Evolutionary conservation across 805 yeast species (phyloP), one percentile per base, ranked within the genome.

Genomic region (Pichia heedii): DNA sequence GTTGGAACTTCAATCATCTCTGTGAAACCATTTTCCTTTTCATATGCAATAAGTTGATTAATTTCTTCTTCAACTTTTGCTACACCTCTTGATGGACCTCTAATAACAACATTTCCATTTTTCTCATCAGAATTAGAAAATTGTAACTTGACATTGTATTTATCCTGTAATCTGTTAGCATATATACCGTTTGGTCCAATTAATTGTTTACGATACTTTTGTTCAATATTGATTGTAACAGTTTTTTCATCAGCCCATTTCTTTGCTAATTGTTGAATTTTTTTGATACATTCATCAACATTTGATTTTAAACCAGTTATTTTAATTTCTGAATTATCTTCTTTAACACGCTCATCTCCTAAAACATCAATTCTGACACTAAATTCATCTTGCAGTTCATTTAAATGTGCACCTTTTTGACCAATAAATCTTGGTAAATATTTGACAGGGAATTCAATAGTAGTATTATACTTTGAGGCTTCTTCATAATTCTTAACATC

Each of bases 51-150:
- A 49, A 94, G 72, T 44, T 88, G 96, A 53, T 74, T 72, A 57
- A 94, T 67, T 68, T 89, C 97, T 49, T 81, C 89, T 59, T 77
- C 78, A 29, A 94, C 94, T 60, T 80, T 79, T 29, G 77, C 71
- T 29, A 84, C 97, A 53, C 90, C 93, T 63, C 81, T 82, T 22
- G 97, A 84, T 40, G 97, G 95, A 43, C 97, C 97, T 56, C 80
- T 79, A 46, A 90, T 74, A 35, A 74, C 69, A 35, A 83, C 79
- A 53, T 84, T 93, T 56, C 77, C 74, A 54, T 70, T 67, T 44
- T 68, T 70, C 33, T 68, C 69, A n/a, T 49, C 46, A 3, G 69
- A 60, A 50, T 69, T 72, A 34, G 65, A 58, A 71, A 93, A 87
- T 54, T 76, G 70, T 54, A 93, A 83, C 49, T 70, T 70, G 34